phyloP scores from a whole-genome alignment of 192 early-diverging fungal species.

The Phlyctochytrium bullatum region DNA sequence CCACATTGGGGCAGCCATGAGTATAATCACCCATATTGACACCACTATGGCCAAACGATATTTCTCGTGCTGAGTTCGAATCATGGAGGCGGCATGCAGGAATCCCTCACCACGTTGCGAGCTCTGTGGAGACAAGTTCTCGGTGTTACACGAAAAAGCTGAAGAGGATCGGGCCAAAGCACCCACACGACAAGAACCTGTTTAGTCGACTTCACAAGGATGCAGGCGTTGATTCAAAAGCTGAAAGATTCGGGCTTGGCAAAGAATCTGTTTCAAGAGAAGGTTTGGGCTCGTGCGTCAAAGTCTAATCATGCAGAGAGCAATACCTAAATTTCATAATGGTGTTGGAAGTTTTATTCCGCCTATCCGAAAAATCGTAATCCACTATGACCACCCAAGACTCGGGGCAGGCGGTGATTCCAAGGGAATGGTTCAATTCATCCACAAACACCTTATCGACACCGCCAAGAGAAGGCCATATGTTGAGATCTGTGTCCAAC shows the following conservation, averaged over 20 bases:
- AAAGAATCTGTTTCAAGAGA: slow-evolving; percentile 32
- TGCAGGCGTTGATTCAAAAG: slow-evolving; percentile 27
- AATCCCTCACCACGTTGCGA: too few species aligned
- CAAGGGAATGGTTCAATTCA: slow-evolving; percentile 40
- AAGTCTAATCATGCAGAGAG: slow-evolving; percentile 9
- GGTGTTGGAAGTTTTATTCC: slow-evolving; percentile 32
- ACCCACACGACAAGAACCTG: too few species aligned
- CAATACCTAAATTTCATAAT: slow-evolving; percentile 19
- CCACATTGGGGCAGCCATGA: slow-evolving; percentile 73
- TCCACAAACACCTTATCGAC: slow-evolving; percentile 21
- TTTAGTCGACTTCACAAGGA: neutral
- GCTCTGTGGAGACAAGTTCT: neutral
- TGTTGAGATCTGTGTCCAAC: slow-evolving; percentile 35
- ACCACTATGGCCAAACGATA: slow-evolving; percentile 25
- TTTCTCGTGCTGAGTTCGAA: too few species aligned
- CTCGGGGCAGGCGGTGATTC: slow-evolving; percentile 33
- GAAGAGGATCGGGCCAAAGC: too few species aligned
- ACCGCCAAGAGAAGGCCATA: slow-evolving; percentile 29
- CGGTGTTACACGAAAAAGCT: too few species aligned
- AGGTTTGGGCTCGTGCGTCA: slow-evolving; percentile 14
- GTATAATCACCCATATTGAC: slow-evolving; percentile 53
- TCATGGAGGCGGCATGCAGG: neutral
- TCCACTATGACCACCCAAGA: slow-evolving; percentile 39
- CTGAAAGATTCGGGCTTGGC: slow-evolving; percentile 39
- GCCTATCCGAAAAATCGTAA: slow-evolving; percentile 31